Percentiles rank a stretch among this genome's conserved stretches.
Conservation (phyloP, 2,329 filamentous ascomycete species). For the Diaporthe helianthi region DNA sequence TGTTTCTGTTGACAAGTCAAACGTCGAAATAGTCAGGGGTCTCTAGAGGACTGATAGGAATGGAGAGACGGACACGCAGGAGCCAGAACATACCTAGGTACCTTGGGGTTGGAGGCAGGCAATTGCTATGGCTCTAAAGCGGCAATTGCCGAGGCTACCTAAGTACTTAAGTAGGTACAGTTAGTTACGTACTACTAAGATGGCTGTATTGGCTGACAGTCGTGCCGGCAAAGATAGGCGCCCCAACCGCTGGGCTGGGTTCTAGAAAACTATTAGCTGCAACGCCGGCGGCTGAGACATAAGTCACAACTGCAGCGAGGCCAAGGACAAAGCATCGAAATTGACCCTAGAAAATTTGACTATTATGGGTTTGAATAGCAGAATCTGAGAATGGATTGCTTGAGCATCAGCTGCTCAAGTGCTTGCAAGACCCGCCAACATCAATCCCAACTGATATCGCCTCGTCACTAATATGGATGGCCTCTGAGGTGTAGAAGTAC, state of each 20-base stretch:
- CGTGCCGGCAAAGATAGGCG: not conserved
- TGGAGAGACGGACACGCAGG: not conserved
- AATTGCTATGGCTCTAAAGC: not conserved
- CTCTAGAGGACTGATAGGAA: not conserved
- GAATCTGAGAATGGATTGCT: too few relatives aligned
- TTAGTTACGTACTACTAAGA: constrained; percentile 2
- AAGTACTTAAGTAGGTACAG: too few relatives aligned
- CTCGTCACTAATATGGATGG: too few relatives aligned
- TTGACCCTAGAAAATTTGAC: too few relatives aligned
- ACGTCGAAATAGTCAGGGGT: not conserved
- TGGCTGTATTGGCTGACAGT: not conserved
- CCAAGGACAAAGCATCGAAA: not conserved
- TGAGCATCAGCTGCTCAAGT: too few relatives aligned
- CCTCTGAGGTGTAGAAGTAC: too few relatives aligned
- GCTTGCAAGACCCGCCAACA: too few relatives aligned
- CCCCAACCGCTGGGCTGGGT: not conserved
- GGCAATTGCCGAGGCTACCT: not conserved
- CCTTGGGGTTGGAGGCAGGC: constrained; percentile 3
- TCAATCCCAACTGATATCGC: too few relatives aligned
- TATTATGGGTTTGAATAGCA: too few relatives aligned
- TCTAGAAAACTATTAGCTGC: not conserved
- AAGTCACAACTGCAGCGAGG: not conserved
- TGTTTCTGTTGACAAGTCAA: not conserved
- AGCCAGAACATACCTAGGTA: not conserved
- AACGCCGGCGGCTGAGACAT: not conserved